These are phyloP conservation scores for Penicillium roqueforti DNA, from an alignment of 495 filamentous ascomycete species.

Conservation along the genomic window DNA sequence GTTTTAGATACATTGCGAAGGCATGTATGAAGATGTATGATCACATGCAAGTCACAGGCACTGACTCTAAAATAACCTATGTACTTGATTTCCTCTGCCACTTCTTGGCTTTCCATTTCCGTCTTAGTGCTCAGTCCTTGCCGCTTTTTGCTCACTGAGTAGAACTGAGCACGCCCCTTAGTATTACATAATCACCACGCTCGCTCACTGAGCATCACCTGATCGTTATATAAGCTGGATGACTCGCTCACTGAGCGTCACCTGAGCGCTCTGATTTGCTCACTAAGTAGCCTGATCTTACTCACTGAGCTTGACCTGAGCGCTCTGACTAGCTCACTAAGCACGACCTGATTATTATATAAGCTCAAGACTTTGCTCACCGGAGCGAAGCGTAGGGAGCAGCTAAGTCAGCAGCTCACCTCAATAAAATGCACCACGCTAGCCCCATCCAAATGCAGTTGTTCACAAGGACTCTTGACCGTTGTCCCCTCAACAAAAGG, in stretches of 20 bases:
- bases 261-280: too few relatives aligned
- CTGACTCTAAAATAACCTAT: background rate
- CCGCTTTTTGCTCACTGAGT: slow-evolving; percentile 13
- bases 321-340: too few relatives aligned
- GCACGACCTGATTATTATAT: too few relatives aligned
- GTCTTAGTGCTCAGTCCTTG: slow-evolving; percentile 12
- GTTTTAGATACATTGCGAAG: background rate
- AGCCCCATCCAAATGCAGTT: slow-evolving; percentile 4
- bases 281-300: too few relatives aligned
- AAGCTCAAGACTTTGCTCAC: too few relatives aligned
- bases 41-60: slow-evolving; percentile 5
- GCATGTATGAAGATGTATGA: background rate
- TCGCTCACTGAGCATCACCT: background rate
- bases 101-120: slow-evolving; percentile 12
- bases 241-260: slow-evolving; percentile 4
- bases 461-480: slow-evolving; percentile 5
- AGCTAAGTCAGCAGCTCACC: slow-evolving; percentile 12
- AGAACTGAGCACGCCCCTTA: slow-evolving; percentile 8
- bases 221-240: background rate
- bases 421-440: slow-evolving; percentile 8
- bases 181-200: too few relatives aligned
- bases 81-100: slow-evolving; percentile 14
- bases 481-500: slow-evolving; percentile 9
- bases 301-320: too few relatives aligned
- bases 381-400: background rate